A percentile compares a stretch with the other conserved stretches of the same genome.
These are phyloP conservation scores for Alternaria solani DNA, from an alignment of 2,329 filamentous ascomycete genomes.

Conservation along the genomic window DNA sequence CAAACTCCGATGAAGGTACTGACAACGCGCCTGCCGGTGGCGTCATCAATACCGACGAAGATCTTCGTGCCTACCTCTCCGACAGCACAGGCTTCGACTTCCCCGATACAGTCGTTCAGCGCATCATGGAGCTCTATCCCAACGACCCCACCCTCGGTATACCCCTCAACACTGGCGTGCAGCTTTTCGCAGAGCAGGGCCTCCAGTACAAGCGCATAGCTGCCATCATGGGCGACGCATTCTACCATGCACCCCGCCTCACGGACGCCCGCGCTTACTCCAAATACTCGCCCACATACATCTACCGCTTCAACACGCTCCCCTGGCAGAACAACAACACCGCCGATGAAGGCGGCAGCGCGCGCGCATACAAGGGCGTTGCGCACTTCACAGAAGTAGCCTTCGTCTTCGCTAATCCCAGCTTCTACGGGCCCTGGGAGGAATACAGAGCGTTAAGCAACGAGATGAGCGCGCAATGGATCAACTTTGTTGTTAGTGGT, in stretches of 20 bases:
- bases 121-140: slow-evolving; percentile 47
- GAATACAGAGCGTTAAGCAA: slow-evolving; percentile 53
- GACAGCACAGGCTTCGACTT: slow-evolving; percentile 45
- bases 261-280: slow-evolving; percentile 55
- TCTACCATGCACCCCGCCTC: slow-evolving; percentile 64
- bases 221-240: slow-evolving; percentile 62
- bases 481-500: slow-evolving; percentile 53
- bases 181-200: slow-evolving; percentile 44
- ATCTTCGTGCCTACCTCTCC: slow-evolving; percentile 53
- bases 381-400: slow-evolving; percentile 63
- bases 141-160: slow-evolving; percentile 45
- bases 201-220: slow-evolving; percentile 64
- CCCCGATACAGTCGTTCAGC: slow-evolving; percentile 40
- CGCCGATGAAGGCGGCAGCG: slow-evolving; percentile 53
- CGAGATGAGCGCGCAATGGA: slow-evolving; percentile 57
- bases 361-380: slow-evolving; percentile 55
- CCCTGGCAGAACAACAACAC: slow-evolving; percentile 41
- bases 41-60: slow-evolving; percentile 63
- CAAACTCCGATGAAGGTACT: slow-evolving; percentile 72
- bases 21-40: slow-evolving; percentile 63
- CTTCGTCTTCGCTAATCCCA: slow-evolving; percentile 57
- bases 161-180: slow-evolving; percentile 42
- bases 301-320: slow-evolving; percentile 67
- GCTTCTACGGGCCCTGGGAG: slow-evolving; percentile 48
- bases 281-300: slow-evolving; percentile 62